These are phyloP conservation scores for Boletellus sp. DNA, from an alignment of 1,284 basidiomycete genomes.

Conservation along the genomic window DNA sequence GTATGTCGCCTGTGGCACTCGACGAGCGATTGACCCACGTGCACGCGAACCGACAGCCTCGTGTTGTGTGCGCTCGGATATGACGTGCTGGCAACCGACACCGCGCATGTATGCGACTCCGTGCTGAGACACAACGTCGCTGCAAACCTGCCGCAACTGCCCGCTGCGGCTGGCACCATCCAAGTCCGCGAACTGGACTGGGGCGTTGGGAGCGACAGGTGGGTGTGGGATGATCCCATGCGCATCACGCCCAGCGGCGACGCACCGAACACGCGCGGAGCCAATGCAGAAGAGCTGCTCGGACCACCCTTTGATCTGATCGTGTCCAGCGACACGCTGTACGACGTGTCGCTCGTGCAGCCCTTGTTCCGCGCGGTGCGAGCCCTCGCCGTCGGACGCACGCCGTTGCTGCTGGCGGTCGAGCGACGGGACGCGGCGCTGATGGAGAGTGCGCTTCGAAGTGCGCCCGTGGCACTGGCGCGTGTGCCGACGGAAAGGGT, in stretches of 20 bases:
- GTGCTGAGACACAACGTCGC: constrained; percentile 68
- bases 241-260: constrained; percentile 24
- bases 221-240: constrained; percentile 21
- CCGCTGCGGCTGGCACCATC: constrained; percentile 48
- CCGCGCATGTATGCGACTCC: constrained; percentile 59
- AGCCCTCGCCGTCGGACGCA: constrained; percentile 46
- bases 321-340: constrained; percentile 83
- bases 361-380: constrained; percentile 73
- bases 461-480: constrained; percentile 49
- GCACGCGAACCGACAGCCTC: constrained; percentile 43
- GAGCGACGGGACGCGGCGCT: constrained; percentile 74
- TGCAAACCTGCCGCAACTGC: constrained; percentile 43
- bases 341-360: constrained; percentile 57
- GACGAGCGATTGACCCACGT: not conserved
- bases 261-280: constrained; percentile 1
- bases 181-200: constrained; percentile 46
- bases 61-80: constrained; percentile 69
- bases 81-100: constrained; percentile 79
- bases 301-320: constrained; percentile 73
- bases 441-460: constrained; percentile 54
- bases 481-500: constrained; percentile 62
- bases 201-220: constrained; percentile 39
- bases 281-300: constrained; percentile 21
- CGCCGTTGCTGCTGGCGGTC: constrained; percentile 64
- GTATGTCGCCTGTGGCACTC: constrained; percentile 29